phyloP scores from a whole-genome alignment of 169 alveolate species.

The Amoebophrya sp. region DNA sequence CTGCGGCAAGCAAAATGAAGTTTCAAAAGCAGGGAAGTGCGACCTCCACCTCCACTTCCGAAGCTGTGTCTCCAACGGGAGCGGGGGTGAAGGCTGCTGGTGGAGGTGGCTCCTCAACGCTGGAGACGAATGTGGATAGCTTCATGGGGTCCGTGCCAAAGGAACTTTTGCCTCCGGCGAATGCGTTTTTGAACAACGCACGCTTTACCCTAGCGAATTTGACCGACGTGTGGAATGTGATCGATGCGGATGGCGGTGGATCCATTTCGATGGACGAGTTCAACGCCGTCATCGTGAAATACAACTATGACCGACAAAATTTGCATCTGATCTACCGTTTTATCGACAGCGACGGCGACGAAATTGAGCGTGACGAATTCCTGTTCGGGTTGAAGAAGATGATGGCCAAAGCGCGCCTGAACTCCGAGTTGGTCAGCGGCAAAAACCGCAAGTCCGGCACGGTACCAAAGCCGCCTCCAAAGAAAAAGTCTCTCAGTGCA shows the following conservation, averaged over 20 bases:
- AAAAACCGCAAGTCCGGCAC: not conserved
- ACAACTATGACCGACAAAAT: not conserved
- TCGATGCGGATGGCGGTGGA: not conserved
- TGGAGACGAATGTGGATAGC: too few relatives aligned
- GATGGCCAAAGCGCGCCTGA: not conserved
- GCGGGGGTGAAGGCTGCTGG: too few relatives aligned
- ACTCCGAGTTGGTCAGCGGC: not conserved
- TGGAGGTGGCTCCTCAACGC: too few relatives aligned
- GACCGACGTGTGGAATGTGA: not conserved
- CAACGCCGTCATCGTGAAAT: not conserved
- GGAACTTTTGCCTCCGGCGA: too few relatives aligned
- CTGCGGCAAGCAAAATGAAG: too few relatives aligned
- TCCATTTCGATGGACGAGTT: not conserved
- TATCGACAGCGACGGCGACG: conserved; percentile 17
- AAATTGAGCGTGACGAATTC: not conserved
- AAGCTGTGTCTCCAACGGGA: too few relatives aligned
- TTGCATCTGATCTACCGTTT: not conserved
- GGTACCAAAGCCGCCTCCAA: not conserved
- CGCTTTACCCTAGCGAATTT: not conserved
- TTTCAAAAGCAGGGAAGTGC: too few relatives aligned
- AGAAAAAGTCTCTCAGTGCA: not conserved
- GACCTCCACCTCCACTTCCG: too few relatives aligned
- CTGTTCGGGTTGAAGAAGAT: not conserved
- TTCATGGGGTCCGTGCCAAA: too few relatives aligned
- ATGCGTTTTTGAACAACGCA: not conserved